phyloP scores from a whole-genome alignment of 73 alveolate genomes.

The Tetrahymena malaccensis region DNA sequence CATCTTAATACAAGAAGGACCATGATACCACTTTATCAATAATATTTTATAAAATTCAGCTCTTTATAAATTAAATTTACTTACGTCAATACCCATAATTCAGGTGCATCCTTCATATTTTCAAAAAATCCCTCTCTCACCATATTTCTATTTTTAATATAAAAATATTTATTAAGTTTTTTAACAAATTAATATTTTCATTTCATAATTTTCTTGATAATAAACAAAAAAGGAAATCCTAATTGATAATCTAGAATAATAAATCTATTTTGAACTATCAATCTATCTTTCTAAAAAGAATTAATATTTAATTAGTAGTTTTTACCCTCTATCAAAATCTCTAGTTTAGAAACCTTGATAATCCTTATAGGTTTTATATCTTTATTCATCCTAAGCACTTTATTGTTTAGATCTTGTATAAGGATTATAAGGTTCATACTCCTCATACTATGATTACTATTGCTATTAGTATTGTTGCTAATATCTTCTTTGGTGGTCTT shows the following conservation, averaged over 20 bases:
- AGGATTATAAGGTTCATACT: background rate
- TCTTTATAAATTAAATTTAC: background rate
- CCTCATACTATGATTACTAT: background rate
- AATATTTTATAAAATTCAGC: background rate
- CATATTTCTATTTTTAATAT: background rate
- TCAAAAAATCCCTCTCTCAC: background rate
- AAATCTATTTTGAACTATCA: too few relatives aligned
- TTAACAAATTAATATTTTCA: too few relatives aligned
- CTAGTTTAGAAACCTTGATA: background rate
- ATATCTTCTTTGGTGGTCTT: background rate
- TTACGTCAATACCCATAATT: background rate
- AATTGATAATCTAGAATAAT: background rate
- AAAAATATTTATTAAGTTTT: background rate
- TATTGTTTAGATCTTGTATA: background rate
- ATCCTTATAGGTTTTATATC: background rate
- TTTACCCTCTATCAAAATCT: background rate
- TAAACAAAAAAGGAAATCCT: background rate
- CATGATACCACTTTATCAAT: background rate
- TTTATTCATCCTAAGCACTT: background rate
- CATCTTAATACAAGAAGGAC: background rate
- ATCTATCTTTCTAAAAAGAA: background rate
- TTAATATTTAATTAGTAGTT: background rate
- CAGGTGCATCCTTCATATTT: background rate
- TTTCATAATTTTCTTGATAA: background rate
- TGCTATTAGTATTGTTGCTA: background rate